Evolutionary conservation across 139 green algal genomes (phyloP), one percentile per base, ranked within the genome.

Genomic region (Raphidocelis subcapitata): DNA sequence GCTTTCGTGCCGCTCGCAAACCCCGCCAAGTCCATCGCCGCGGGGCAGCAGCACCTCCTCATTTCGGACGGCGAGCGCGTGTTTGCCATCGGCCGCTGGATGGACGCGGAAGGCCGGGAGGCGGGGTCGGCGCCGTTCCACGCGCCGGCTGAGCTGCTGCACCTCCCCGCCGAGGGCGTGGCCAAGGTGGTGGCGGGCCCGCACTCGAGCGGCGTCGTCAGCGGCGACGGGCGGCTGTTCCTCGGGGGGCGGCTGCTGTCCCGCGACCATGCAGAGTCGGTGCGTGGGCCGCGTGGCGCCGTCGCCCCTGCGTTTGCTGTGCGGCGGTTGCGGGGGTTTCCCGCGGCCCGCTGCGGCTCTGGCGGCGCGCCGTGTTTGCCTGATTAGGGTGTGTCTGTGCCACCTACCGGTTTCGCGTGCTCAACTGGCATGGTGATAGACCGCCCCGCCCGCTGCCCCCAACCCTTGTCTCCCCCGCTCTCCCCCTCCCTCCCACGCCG

Each of bases 161-260:
- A 69, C n/a, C 32, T 83, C 51, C 59, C 59, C 0, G 71, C 77
- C 33, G 71, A 69, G 37, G 41, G 61, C 29, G 62, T 79, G 24
- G 41, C 29, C 5, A 37, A 62, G 20, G 44, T 94, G 31, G 54
- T 47, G 32, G 85, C 84, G 0, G 89, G 89, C 2, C 36, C 65
- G 46, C 84, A 86, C 57, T 73, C 80, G 26, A 79, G 70, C 29
- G 89, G 76, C 14, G 89, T 80, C 20, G 71, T 94, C 5, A 81
- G 76, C 0, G 68, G 49, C 1, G 55, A 69, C 18, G 89, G 89
- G 0, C 55, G 67, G 52, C 75, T 91, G 5, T 89, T 78, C 74
- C 69, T 90, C 67, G 90, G 86, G 87, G 87, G 87, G 33, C 71
- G 77, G 33, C 55, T 92, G 65, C 62, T 92, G 41, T 73, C 86